These are phyloP conservation scores for Citrus glauca DNA, from an alignment of 345 rosid species.

Conservation along the genomic window DNA sequence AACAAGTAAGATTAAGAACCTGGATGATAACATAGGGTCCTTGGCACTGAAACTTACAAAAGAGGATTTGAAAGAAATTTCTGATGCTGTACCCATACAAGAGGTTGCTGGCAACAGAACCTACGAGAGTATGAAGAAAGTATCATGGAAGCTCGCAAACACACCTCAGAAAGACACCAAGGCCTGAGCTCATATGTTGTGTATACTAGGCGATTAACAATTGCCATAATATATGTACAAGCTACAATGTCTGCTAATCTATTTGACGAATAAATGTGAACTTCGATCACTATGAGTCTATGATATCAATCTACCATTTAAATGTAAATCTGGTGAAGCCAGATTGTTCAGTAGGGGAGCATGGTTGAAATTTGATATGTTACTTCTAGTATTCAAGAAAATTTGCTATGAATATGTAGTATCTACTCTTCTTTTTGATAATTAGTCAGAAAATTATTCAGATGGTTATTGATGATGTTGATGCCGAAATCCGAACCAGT, in stretches of 20 bases:
- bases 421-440: not conserved
- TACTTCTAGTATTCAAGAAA: not conserved
- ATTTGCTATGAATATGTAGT: not conserved
- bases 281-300: not conserved
- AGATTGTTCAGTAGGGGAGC: not conserved
- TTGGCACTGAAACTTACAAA: conserved; percentile 27
- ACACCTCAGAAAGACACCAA: conserved; percentile 28
- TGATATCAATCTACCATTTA: not conserved
- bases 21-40: conserved; percentile 45
- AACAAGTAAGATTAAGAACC: conserved; percentile 50
- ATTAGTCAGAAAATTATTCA: too few species aligned
- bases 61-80: conserved; percentile 35
- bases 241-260: not conserved
- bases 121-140: conserved; percentile 5
- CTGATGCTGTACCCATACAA: conserved; percentile 35
- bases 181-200: not conserved
- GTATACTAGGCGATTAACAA: not conserved
- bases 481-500: too few species aligned
- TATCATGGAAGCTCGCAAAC: conserved; percentile 35
- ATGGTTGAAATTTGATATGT: not conserved
- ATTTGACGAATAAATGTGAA: not conserved
- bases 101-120: conserved; percentile 44
- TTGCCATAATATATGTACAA: not conserved
- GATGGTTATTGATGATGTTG: too few species aligned
- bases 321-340: not conserved